A percentile compares a stretch with the other conserved stretches of the same genome.
Conservation (phyloP, 345 rosid species). For the Eucalyptus rudis region DNA sequence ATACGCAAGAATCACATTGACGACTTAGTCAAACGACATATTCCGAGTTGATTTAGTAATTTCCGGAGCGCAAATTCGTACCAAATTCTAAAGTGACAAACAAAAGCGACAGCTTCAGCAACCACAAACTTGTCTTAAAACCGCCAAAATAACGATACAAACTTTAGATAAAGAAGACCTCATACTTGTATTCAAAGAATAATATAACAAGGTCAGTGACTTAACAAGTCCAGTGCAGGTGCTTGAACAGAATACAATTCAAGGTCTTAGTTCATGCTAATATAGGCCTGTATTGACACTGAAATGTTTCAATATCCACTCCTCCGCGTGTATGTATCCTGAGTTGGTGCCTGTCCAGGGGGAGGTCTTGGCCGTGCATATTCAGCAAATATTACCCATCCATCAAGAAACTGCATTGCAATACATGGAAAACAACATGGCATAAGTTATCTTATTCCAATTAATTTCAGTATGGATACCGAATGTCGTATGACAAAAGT, state of each 20-base stretch:
- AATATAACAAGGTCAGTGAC: neutral
- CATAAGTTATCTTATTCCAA: neutral
- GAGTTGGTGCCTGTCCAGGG: neutral
- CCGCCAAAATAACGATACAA: neutral
- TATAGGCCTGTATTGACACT: neutral
- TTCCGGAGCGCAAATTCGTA: neutral
- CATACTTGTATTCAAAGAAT: neutral
- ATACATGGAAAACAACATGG: neutral
- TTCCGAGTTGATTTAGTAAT: neutral
- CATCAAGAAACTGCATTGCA: neutral
- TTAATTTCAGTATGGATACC: neutral
- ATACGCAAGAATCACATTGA: neutral
- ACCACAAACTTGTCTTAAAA: neutral
- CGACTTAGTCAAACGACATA: neutral
- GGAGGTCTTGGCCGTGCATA: conserved; percentile 7
- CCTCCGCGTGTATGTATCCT: neutral
- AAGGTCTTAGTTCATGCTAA: neutral
- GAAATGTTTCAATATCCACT: neutral
- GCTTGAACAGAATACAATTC: neutral
- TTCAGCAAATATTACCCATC: conserved; percentile 3
- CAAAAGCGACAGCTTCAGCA: neutral
- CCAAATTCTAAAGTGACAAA: neutral
- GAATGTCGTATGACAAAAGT: neutral
- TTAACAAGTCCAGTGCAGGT: neutral
- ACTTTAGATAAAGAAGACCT: neutral